Evolutionary conservation across 805 yeast genomes (phyloP), one percentile per base, ranked within the genome.

Genomic region (Sugiyamaella smithiae): DNA sequence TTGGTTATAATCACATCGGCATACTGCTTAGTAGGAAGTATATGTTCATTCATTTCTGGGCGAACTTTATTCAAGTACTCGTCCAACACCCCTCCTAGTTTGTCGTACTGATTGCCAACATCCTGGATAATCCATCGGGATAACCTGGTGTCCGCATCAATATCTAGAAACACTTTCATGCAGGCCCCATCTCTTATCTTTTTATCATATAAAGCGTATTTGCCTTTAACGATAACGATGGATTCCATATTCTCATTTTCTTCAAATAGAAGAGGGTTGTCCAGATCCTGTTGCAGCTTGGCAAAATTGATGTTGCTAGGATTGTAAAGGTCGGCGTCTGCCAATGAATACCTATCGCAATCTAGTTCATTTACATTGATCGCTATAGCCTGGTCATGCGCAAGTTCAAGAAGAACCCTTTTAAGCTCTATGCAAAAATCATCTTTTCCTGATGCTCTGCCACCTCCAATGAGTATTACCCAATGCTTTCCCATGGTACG

Each of bases 61-160:
- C 88, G 72, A 2, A 86, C 78, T 3, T 69, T 66, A 40, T 70
- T 73, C 35, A 86, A 63, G 63, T 86, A 87, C 29, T 61, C 58
- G 32, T 68, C 67, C 28, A 74, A 45, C 14, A 75, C 55, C 1
- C 55, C 59, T 8, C 57, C 62, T 5, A 71, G 55, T 17, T 57
- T 57, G 2, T 48, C 36, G 0, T 59, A 53, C 5, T 57, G 60
- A 4, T 52, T 52, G 7, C 51, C 56, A 2, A 66, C 43, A 19
- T 68, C 74, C 14, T 68, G 57, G 43, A 61, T 45, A 20, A 69
- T 58, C 85, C 93, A 80, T 55, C 95, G 76, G n/a, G 88, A 82
- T 35, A 90, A 69, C 47, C 97, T 69, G 4, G 85, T 80, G 64
- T 90, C 98, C 1, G 91, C 81, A 65, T 90, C 97, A 53, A 88